phyloP scores from a whole-genome alignment of 257 asterid species.

The Phtheirospermum japonicum region DNA sequence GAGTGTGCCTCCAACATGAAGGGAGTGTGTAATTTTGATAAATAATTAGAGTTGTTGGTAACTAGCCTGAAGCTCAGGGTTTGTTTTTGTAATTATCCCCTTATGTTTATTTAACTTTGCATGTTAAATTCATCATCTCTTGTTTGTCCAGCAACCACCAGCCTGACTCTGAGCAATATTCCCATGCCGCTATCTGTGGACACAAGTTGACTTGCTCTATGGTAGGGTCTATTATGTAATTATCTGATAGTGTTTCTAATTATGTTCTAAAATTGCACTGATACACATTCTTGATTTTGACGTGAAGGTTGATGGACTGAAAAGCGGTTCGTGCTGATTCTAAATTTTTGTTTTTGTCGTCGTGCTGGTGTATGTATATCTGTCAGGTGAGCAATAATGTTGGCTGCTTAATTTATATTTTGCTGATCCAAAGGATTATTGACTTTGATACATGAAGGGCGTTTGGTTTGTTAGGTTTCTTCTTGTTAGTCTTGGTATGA shows the following conservation, averaged over 20 bases:
- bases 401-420: conserved; percentile 10
- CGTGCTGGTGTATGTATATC: conserved; percentile 12
- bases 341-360: neutral
- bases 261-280: conserved; percentile 23
- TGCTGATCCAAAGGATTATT: conserved; percentile 24
- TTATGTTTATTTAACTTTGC: neutral
- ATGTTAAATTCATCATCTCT: neutral
- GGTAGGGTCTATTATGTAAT: conserved; percentile 30
- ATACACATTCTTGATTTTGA: conserved; percentile 21
- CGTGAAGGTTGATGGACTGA: conserved; percentile 40
- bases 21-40: neutral
- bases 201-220: conserved; percentile 36
- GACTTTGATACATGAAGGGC: conserved; percentile 18
- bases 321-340: conserved; percentile 26
- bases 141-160: conserved; percentile 38
- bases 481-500: conserved; percentile 20
- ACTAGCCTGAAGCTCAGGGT: neutral
- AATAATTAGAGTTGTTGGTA: neutral
- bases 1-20: neutral
- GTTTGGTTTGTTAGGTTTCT: conserved; percentile 23
- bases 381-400: conserved; percentile 21
- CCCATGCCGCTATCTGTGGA: conserved; percentile 51
- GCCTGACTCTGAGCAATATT: conserved; percentile 35
- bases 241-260: conserved; percentile 11
- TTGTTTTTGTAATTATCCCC: neutral